phyloP scores from a whole-genome alignment of 2,329 filamentous ascomycete genomes.

The Stromatinia cepivora region DNA sequence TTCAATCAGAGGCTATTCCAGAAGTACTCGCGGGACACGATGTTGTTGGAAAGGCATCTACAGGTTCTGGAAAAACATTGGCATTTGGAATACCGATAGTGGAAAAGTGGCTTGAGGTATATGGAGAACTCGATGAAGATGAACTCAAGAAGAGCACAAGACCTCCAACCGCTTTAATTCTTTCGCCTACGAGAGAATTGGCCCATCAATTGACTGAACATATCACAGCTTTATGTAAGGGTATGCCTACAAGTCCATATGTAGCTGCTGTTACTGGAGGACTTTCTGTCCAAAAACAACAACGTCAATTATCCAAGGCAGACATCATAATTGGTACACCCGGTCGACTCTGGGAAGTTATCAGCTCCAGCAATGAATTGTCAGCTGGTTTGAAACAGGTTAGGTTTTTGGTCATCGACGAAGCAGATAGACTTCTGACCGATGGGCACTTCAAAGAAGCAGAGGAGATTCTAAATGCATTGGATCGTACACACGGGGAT shows the following conservation, averaged over 20 bases:
- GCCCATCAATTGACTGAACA: conserved; percentile 89
- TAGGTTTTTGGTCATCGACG: conserved; percentile 84
- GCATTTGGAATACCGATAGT: conserved; percentile 94
- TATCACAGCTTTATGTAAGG: conserved; percentile 70
- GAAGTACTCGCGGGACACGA: conserved; percentile 81
- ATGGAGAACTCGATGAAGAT: conserved; percentile 45
- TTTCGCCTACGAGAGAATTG: conserved; percentile 90
- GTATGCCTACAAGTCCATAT: conserved; percentile 61
- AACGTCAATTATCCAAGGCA: conserved; percentile 76
- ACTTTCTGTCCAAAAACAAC: conserved; percentile 91
- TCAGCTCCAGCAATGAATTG: conserved; percentile 71
- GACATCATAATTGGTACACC: conserved; percentile 94
- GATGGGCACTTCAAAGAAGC: conserved; percentile 95
- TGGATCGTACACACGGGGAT: conserved; percentile 64
- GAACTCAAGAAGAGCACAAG: conserved; percentile 42
- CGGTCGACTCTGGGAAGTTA: conserved; percentile 90
- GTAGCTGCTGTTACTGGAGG: conserved; percentile 92
- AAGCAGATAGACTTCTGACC: conserved; percentile 88
- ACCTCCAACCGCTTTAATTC: conserved; percentile 71
- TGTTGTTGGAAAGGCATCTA: conserved; percentile 93
- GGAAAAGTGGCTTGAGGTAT: conserved; percentile 70
- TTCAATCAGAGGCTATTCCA: conserved; percentile 79
- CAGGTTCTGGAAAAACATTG: conserved; percentile 93
- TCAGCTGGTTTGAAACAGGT: conserved; percentile 71
- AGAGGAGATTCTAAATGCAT: conserved; percentile 77